Evolutionary conservation across 805 yeast genomes (phyloP), one percentile per base, ranked within the genome.

Genomic region (Pichia membranifaciens): DNA sequence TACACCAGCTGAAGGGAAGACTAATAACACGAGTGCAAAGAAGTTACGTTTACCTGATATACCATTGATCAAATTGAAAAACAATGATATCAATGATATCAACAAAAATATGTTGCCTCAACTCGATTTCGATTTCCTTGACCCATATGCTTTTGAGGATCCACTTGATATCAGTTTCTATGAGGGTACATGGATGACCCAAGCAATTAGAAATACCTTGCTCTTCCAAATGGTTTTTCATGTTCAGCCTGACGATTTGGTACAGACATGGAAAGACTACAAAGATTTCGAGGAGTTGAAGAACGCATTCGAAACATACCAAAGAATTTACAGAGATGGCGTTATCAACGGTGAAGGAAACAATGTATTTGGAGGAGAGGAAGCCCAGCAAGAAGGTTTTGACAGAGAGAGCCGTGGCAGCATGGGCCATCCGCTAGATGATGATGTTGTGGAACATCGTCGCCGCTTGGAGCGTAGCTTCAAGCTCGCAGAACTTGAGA

Each of bases 171-270:
- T 78, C n/a, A 78, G 77, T 2, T 93, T 93, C 61, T 87, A 80
- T 58, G 90, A 86, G 56, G 96, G 88, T 56, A 62, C 82, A 7
- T 91, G 96, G 96, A 77, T 74, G 61, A 82, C 82, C 5, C 79
- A 78, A 57, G 97, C 99, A 0, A 70, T 84, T 45, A 74, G 90
- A 57, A 93, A 93, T 59, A 88, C 98, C 0, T 73, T 78, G 50
- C 69, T 95, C 1, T 93, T 78, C 68, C 74, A 96, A 51, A 72
- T 84, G 63, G 86, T 93, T 1, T 93, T 93, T 74, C 90, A 90
- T 54, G 81, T 87, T 52, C 99, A 95, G 61, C 99, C 99, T 0
- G 99, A 93, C 65, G 88, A 91, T 62, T 72, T 79, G 6, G 98
- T 91, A n/a, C 73, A 73, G 21, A 76, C 89, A 0, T 93, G 99